Percentiles rank a stretch among this genome's conserved stretches.
phyloP scores from a whole-genome alignment of 2,329 filamentous ascomycete genomes.

The Aspergillus hiratsukae region DNA sequence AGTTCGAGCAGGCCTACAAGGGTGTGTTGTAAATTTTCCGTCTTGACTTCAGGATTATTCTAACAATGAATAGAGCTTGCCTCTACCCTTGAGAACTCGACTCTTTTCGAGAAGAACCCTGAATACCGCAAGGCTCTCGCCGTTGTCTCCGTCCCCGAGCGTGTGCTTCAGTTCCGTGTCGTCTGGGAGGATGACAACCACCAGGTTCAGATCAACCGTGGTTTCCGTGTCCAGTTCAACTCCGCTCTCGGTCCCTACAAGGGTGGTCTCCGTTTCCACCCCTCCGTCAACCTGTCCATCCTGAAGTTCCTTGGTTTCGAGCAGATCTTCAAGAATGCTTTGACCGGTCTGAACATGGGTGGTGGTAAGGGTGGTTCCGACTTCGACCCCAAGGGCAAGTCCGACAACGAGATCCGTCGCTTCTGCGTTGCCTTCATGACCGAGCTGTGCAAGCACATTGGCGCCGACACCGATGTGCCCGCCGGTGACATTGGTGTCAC shows the following conservation, averaged over 20 bases:
- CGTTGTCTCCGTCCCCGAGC: constrained; percentile 87
- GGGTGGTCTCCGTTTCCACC: constrained; percentile 93
- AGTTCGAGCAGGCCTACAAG: constrained; percentile 98
- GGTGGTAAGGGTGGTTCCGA: constrained; percentile 97
- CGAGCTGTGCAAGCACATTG: constrained; percentile 92
- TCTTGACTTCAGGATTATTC: not conserved
- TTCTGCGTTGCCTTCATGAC: constrained; percentile 97
- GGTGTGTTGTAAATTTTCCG: constrained; percentile 51
- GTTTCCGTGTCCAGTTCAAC: constrained; percentile 98
- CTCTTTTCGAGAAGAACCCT: constrained; percentile 88
- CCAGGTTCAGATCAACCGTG: constrained; percentile 81
- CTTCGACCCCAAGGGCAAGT: constrained; percentile 99
- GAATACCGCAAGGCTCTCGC: constrained; percentile 89
- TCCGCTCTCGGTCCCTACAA: constrained; percentile 96
- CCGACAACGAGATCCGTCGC: constrained; percentile 91
- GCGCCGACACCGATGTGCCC: constrained; percentile 91
- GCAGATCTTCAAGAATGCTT: constrained; percentile 99
- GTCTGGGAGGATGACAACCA: constrained; percentile 95
- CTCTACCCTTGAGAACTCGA: constrained; percentile 89
- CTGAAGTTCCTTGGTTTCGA: constrained; percentile 99
- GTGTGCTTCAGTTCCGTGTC: constrained; percentile 94
- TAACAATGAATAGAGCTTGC: constrained; percentile 65
- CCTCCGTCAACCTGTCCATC: constrained; percentile 58
- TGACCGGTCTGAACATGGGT: constrained; percentile 92
- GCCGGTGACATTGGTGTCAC: constrained; percentile 96